Percentiles rank a stretch among this genome's conserved stretches.
Conservation (phyloP, 148 eudicot genomes). For the Spergularia bocconei region DNA sequence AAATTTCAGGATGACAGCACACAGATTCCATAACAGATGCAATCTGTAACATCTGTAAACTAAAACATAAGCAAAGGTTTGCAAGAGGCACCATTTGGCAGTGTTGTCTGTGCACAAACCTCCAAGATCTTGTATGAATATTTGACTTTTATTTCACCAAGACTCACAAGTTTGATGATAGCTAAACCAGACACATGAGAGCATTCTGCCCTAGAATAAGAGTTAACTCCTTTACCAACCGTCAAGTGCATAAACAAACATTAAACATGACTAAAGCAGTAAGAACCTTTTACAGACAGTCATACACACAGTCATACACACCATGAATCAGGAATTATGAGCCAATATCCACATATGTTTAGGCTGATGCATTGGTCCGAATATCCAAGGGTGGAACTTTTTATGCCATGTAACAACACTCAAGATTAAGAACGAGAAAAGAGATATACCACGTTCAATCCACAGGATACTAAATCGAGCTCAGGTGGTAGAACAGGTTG, state of each 20-base stretch:
- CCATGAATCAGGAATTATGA: not conserved
- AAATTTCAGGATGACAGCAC: not conserved
- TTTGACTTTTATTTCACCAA: constrained; percentile 1
- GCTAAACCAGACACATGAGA: not conserved
- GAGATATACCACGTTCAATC: constrained; percentile 57
- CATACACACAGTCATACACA: too few relatives aligned
- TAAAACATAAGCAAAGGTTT: not conserved
- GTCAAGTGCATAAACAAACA: not conserved
- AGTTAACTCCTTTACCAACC: not conserved
- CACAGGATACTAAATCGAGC: constrained; percentile 63
- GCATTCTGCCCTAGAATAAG: not conserved
- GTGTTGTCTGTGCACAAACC: not conserved
- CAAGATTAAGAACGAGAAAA: constrained; percentile 16
- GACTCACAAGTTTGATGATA: not conserved
- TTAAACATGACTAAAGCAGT: constrained; percentile 6
- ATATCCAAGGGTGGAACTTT: not conserved
- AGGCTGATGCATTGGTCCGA: not conserved
- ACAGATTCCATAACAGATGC: not conserved
- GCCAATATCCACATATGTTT: not conserved
- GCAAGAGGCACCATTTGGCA: not conserved
- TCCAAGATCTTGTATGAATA: not conserved
- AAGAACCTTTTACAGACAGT: not conserved
- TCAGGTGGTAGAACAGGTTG: constrained; percentile 45
- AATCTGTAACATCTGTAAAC: not conserved
- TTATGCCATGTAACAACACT: not conserved